Conservation (phyloP, 495 filamentous ascomycete species). For the Chaetomidium leptoderma region DNA sequence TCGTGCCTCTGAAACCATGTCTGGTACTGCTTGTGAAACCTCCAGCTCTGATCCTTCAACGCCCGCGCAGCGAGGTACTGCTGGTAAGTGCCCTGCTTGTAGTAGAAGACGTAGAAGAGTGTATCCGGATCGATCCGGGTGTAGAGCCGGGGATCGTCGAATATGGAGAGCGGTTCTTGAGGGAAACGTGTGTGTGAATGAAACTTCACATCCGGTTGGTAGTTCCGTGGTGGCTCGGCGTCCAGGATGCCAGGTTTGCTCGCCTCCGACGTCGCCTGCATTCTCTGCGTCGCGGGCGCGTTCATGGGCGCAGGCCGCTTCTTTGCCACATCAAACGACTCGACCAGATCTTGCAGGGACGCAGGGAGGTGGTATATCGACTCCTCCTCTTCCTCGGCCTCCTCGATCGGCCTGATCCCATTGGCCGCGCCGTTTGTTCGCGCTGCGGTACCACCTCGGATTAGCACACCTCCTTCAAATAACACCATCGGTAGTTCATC, state of each 20-base stretch:
- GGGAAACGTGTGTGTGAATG: constrained; percentile 83
- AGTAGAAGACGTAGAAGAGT: constrained; percentile 99
- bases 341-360: constrained; percentile 80
- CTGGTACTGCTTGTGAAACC: constrained; percentile 99
- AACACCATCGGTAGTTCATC: background rate
- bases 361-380: constrained; percentile 94
- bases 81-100: constrained; percentile 91
- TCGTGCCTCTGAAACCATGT: constrained; percentile 99
- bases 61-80: constrained; percentile 96
- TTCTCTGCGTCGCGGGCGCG: constrained; percentile 62
- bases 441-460: constrained; percentile 24
- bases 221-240: constrained; percentile 74
- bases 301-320: constrained; percentile 54
- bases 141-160: constrained; percentile 86
- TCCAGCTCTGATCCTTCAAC: constrained; percentile 93
- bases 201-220: constrained; percentile 74
- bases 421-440: constrained; percentile 55
- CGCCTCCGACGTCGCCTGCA: constrained; percentile 66
- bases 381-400: constrained; percentile 60
- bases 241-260: constrained; percentile 71
- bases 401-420: constrained; percentile 43
- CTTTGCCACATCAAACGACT: constrained; percentile 83
- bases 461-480: constrained; percentile 25
- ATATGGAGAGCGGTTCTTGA: constrained; percentile 81
- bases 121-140: constrained; percentile 87